These are phyloP conservation scores for Laburnicola sp. DNA, from an alignment of 2,329 filamentous ascomycete genomes.

Conservation along the genomic window DNA sequence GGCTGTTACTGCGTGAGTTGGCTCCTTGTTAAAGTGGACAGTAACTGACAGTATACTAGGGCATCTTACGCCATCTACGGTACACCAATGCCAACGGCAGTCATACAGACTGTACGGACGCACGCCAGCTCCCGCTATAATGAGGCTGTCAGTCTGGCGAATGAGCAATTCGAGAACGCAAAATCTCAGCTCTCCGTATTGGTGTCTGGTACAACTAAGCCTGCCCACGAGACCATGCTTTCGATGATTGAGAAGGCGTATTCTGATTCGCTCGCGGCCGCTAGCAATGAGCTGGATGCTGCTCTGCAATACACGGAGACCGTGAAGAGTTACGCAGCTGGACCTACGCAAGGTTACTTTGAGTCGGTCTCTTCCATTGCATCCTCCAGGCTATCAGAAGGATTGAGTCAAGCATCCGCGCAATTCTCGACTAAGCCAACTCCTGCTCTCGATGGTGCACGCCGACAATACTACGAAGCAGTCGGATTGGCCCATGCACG, in stretches of 20 bases:
- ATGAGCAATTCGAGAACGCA: slow-evolving; percentile 67
- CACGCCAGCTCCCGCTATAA: slow-evolving; percentile 62
- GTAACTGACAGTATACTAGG: slow-evolving; percentile 30
- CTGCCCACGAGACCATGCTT: slow-evolving; percentile 69
- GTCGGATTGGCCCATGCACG: slow-evolving; percentile 76
- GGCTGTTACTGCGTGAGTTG: slow-evolving; percentile 60
- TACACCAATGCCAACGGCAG: slow-evolving; percentile 51
- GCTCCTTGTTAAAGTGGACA: neutral
- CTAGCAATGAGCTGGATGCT: slow-evolving; percentile 61
- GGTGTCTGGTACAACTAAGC: slow-evolving; percentile 69
- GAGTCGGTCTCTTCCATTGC: slow-evolving; percentile 68
- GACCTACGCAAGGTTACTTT: slow-evolving; percentile 53
- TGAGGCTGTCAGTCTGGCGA: slow-evolving; percentile 66
- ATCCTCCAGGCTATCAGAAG: slow-evolving; percentile 69
- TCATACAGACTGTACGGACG: slow-evolving; percentile 52
- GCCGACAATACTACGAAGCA: slow-evolving; percentile 75
- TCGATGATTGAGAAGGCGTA: slow-evolving; percentile 71
- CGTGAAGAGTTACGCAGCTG: slow-evolving; percentile 45
- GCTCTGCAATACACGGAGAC: slow-evolving; percentile 54
- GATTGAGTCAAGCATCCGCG: slow-evolving; percentile 69
- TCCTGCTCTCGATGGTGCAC: slow-evolving; percentile 60
- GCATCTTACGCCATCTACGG: slow-evolving; percentile 62
- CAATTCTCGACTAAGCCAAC: slow-evolving; percentile 70
- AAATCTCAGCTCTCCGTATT: slow-evolving; percentile 68
- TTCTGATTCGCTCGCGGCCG: slow-evolving; percentile 64